Conservation (phyloP, 768 basidiomycete species). For the Saitozyma sp. region DNA sequence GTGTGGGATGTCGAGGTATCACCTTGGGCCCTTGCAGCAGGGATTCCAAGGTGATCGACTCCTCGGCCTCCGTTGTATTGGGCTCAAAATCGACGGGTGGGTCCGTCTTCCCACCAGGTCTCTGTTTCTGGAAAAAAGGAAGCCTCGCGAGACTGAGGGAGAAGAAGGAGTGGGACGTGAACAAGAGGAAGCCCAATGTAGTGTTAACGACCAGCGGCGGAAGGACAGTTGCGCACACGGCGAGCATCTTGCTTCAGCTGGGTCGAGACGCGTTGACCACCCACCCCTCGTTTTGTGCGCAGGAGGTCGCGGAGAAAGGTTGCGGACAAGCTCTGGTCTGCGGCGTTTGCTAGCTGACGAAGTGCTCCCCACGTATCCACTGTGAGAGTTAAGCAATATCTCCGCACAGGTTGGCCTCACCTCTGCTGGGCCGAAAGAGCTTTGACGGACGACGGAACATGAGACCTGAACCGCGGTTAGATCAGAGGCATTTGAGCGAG, state of each 20-base stretch:
- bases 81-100: neutral
- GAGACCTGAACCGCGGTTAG: constrained; percentile 27
- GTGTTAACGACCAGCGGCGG: constrained; percentile 50
- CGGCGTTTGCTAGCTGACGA: constrained; percentile 42
- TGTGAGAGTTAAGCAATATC: neutral
- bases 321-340: constrained; percentile 44
- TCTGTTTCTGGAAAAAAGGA: constrained; percentile 49
- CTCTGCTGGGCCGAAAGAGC: constrained; percentile 45
- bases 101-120: constrained; percentile 53
- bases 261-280: neutral
- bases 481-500: neutral
- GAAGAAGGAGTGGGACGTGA: constrained; percentile 49
- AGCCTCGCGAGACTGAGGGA: constrained; percentile 32
- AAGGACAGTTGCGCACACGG: constrained; percentile 37
- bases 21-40: constrained; percentile 34
- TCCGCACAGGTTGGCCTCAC: constrained; percentile 12
- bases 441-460: constrained; percentile 49
- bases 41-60: constrained; percentile 29
- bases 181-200: constrained; percentile 46
- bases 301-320: constrained; percentile 42
- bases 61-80: constrained; percentile 11
- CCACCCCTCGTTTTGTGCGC: constrained; percentile 35
- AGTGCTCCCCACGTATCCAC: constrained; percentile 49
- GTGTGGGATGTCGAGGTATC: constrained; percentile 44
- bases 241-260: constrained; percentile 19